Percentiles rank a stretch among this genome's conserved stretches.
These are phyloP conservation scores for Candida vartiovaarae DNA, from an alignment of 805 yeast species.

Conservation along the genomic window DNA sequence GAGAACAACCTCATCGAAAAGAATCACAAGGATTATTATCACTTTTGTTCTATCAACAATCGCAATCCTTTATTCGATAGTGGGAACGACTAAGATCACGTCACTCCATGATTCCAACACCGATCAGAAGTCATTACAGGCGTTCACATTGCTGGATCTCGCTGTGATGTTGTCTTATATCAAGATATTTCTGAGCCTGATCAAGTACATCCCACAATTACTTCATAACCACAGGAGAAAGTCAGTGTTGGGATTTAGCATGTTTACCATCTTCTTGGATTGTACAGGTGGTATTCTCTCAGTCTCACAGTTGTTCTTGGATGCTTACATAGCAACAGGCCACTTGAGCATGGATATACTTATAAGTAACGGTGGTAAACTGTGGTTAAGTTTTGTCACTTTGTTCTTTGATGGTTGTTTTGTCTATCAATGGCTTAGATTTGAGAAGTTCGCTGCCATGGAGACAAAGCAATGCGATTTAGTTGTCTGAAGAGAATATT, in stretches of 20 bases:
- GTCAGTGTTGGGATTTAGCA: conserved; percentile 81
- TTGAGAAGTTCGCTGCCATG: conserved; percentile 3
- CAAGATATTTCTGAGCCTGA: conserved; percentile 41
- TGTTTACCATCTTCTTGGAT: conserved; percentile 40
- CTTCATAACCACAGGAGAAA: conserved; percentile 68
- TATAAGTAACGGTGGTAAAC: conserved; percentile 31
- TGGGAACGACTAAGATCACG: conserved; percentile 5
- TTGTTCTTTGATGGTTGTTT: conserved; percentile 31
- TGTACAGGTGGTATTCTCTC: conserved; percentile 29
- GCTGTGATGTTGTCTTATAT: conserved; percentile 32
- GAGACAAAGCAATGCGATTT: too few species aligned
- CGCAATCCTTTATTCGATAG: conserved; percentile 5
- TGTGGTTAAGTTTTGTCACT: conserved; percentile 33
- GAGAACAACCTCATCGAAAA: conserved; percentile 12
- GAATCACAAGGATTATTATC: conserved; percentile 17
- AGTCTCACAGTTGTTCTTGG: conserved; percentile 18
- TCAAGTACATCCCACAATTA: conserved; percentile 74
- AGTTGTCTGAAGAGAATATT: too few species aligned
- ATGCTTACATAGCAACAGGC: conserved; percentile 21
- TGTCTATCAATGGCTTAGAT: conserved; percentile 30
- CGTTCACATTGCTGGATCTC: conserved; percentile 25
- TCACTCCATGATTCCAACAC: not conserved
- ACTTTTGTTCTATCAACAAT: conserved; percentile 1
- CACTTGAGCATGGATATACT: conserved; percentile 20
- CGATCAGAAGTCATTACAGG: not conserved